These are phyloP conservation scores for Blastobotrys proliferans DNA, from an alignment of 1,139 yeast species.

Conservation along the genomic window DNA sequence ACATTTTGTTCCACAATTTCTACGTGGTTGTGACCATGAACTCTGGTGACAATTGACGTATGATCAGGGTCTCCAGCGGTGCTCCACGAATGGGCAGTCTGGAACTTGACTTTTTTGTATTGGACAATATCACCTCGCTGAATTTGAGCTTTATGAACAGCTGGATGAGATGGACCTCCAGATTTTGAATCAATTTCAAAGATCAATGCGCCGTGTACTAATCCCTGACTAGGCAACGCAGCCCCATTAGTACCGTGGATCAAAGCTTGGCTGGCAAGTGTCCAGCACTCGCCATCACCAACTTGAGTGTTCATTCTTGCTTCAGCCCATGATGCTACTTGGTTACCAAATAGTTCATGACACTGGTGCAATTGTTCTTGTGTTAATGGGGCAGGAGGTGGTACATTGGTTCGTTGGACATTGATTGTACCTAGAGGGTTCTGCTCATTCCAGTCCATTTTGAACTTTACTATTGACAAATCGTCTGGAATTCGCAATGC, in stretches of 20 bases:
- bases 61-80: conserved; percentile 61
- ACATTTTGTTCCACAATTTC: conserved; percentile 60
- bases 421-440: conserved; percentile 31
- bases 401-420: conserved; percentile 41
- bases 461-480: conserved; percentile 45
- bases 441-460: conserved; percentile 43
- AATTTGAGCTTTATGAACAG: conserved; percentile 31
- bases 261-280: conserved; percentile 62
- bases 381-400: conserved; percentile 50
- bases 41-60: conserved; percentile 52
- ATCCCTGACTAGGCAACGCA: conserved; percentile 55
- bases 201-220: conserved; percentile 57
- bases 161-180: conserved; percentile 27
- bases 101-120: conserved; percentile 44
- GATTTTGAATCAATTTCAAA: conserved; percentile 34
- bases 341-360: conserved; percentile 37
- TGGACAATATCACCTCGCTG: conserved; percentile 48
- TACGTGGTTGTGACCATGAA: conserved; percentile 31
- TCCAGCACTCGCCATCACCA: conserved; percentile 79
- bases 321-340: conserved; percentile 62
- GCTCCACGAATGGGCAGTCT: conserved; percentile 22
- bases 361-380: conserved; percentile 36
- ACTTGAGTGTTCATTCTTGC: conserved; percentile 51
- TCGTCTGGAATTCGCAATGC: conserved; percentile 46
- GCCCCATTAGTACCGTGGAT: conserved; percentile 56